Conservation (phyloP, 805 yeast species). For the Candida oleophila region DNA sequence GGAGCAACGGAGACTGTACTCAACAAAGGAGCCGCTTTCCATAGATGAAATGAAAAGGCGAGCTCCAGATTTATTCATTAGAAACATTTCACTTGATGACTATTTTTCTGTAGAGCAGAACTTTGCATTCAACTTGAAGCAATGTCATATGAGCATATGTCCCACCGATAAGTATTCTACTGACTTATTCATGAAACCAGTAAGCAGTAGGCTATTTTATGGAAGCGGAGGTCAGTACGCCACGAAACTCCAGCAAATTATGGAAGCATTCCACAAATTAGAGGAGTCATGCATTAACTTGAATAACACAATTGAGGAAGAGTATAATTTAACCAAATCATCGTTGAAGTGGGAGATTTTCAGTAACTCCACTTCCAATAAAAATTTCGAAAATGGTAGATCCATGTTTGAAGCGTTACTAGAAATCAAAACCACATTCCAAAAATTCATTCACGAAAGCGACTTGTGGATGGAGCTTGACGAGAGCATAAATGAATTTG, state of each 20-base stretch:
- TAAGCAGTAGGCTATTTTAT: background rate
- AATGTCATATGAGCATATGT: conserved; percentile 1
- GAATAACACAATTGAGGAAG: conserved; percentile 6
- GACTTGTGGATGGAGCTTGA: conserved; percentile 5
- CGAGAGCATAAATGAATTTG: conserved; percentile 5
- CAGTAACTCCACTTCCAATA: conserved; percentile 7
- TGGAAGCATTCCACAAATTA: conserved; percentile 3
- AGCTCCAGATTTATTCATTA: conserved; percentile 2
- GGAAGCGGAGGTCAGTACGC: background rate
- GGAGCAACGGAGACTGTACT: background rate
- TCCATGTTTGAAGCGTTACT: conserved; percentile 14
- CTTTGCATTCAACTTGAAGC: background rate
- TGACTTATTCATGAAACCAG: background rate
- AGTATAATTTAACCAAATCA: conserved; percentile 7
- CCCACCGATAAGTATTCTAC: conserved; percentile 1
- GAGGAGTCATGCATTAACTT: conserved; percentile 4
- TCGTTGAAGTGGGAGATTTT: conserved; percentile 11
- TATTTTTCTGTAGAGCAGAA: conserved; percentile 1
- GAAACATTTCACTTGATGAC: background rate
- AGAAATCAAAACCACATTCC: conserved; percentile 8
- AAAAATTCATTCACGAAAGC: conserved; percentile 5
- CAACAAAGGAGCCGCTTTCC: background rate
- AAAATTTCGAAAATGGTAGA: conserved; percentile 14
- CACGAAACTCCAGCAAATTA: conserved; percentile 4
- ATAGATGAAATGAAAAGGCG: conserved; percentile 1